These are phyloP conservation scores for Jamesozyma rosinii DNA, from an alignment of 805 yeast genomes.

Conservation along the genomic window DNA sequence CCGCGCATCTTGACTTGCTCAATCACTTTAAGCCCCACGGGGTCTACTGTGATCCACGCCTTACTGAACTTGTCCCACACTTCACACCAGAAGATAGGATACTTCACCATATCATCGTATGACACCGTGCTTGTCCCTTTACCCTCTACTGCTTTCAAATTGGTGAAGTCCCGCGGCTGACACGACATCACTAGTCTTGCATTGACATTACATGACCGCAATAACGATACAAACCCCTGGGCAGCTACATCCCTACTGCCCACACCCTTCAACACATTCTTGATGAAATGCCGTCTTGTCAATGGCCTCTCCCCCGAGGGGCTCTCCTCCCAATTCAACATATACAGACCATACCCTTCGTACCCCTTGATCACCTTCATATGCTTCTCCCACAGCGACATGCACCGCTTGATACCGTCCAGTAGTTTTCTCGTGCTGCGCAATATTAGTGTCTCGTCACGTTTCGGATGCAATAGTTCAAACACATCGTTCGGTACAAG, in stretches of 20 bases:
- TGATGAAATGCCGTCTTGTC: constrained; percentile 36
- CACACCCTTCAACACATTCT: constrained; percentile 35
- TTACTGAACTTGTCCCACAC: constrained; percentile 73
- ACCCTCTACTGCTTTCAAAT: constrained; percentile 12
- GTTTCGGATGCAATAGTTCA: constrained; percentile 41
- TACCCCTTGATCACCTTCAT: constrained; percentile 39
- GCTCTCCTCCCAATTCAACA: constrained; percentile 42
- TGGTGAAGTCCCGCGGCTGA: constrained; percentile 83
- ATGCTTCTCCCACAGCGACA: constrained; percentile 50
- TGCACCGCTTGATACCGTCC: constrained; percentile 64
- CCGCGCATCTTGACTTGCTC: constrained; percentile 48
- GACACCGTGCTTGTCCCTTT: not conserved
- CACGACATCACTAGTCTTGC: constrained; percentile 73
- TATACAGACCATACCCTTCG: constrained; percentile 30
- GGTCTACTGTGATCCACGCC: constrained; percentile 82
- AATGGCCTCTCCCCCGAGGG: constrained; percentile 17
- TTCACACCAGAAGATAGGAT: constrained; percentile 87
- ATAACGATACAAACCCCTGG: constrained; percentile 74
- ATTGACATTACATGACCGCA: constrained; percentile 61
- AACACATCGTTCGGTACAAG: constrained; percentile 41
- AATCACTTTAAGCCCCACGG: constrained; percentile 52
- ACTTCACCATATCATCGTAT: constrained; percentile 23
- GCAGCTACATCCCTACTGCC: constrained; percentile 78
- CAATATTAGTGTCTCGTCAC: constrained; percentile 31
- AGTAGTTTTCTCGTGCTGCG: constrained; percentile 54